These are phyloP conservation scores for Paraphaeosphaeria sporulosa DNA, from an alignment of 2,329 filamentous ascomycete genomes.

Conservation along the genomic window DNA sequence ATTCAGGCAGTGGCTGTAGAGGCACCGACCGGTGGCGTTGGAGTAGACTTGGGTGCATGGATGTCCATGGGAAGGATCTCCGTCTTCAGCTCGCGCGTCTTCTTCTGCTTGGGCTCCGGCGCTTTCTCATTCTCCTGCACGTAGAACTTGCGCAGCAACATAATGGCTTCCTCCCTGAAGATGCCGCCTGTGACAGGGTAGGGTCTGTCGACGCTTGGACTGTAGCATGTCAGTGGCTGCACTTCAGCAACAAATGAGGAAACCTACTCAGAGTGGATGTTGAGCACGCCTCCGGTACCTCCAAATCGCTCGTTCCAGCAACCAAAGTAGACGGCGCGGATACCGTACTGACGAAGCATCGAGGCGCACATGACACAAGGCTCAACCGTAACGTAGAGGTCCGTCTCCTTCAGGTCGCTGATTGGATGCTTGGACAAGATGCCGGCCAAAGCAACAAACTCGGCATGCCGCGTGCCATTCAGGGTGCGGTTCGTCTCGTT, in stretches of 20 bases:
- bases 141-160: slow-evolving; percentile 91
- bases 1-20: slow-evolving; percentile 3
- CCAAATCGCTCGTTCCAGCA: slow-evolving; percentile 97
- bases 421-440: slow-evolving; percentile 71
- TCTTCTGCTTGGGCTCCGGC: slow-evolving; percentile 70
- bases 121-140: slow-evolving; percentile 95
- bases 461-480: slow-evolving; percentile 86
- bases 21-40: slow-evolving; percentile 25
- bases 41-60: slow-evolving; percentile 44
- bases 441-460: slow-evolving; percentile 84
- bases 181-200: slow-evolving; percentile 88
- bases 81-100: slow-evolving; percentile 69
- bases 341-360: slow-evolving; percentile 84
- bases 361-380: slow-evolving; percentile 99
- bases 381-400: slow-evolving; percentile 96
- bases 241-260: background rate
- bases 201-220: slow-evolving; percentile 74
- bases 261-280: slow-evolving; percentile 74
- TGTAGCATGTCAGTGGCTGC: slow-evolving; percentile 39
- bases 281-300: slow-evolving; percentile 91
- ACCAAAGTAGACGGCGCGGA: slow-evolving; percentile 92
- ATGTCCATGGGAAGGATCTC: slow-evolving; percentile 60
- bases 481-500: slow-evolving; percentile 78
- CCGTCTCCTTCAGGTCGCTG: slow-evolving; percentile 73
- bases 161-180: slow-evolving; percentile 91